A percentile compares a stretch with the other conserved stretches of the same genome.
phyloP scores from a whole-genome alignment of 805 yeast genomes.

The Pichia paraexigua region DNA sequence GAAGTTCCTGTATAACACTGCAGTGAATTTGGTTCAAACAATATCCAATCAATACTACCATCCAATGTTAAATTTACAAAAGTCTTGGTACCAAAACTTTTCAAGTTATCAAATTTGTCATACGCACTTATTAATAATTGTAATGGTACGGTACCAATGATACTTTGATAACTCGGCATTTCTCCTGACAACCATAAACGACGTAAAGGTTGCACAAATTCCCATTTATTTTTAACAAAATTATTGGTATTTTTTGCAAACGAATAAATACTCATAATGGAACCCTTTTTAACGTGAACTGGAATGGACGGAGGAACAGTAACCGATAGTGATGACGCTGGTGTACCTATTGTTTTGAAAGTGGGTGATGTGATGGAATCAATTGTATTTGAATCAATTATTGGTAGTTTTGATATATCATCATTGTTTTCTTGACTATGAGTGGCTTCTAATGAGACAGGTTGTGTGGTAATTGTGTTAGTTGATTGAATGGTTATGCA shows the following conservation, averaged over 20 bases:
- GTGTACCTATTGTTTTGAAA: conserved; percentile 39
- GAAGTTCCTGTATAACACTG: conserved; percentile 50
- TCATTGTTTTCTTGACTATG: background rate
- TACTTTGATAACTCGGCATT: conserved; percentile 35
- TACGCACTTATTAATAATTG: conserved; percentile 36
- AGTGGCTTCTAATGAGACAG: conserved; percentile 7
- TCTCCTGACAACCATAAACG: conserved; percentile 38
- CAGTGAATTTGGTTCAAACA: conserved; percentile 39
- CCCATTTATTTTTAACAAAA: conserved; percentile 23
- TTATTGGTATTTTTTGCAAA: conserved; percentile 2
- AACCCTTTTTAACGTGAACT: conserved; percentile 38
- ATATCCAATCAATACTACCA: conserved; percentile 58
- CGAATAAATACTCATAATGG: conserved; percentile 41
- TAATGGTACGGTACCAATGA: conserved; percentile 42
- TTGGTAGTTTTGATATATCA: background rate
- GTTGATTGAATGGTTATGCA: conserved; percentile 17
- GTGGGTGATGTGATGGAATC: conserved; percentile 16
- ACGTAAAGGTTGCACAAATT: conserved; percentile 32
- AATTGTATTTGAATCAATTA: background rate
- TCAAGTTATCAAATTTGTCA: conserved; percentile 13
- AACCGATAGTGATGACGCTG: conserved; percentile 42
- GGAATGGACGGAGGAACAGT: conserved; percentile 55
- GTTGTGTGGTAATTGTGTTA: conserved; percentile 4
- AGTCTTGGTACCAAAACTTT: conserved; percentile 25
- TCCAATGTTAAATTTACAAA: conserved; percentile 42